Evolutionary conservation across 2,329 filamentous ascomycete species (phyloP).

Genomic region (Fusarium sp.): DNA sequence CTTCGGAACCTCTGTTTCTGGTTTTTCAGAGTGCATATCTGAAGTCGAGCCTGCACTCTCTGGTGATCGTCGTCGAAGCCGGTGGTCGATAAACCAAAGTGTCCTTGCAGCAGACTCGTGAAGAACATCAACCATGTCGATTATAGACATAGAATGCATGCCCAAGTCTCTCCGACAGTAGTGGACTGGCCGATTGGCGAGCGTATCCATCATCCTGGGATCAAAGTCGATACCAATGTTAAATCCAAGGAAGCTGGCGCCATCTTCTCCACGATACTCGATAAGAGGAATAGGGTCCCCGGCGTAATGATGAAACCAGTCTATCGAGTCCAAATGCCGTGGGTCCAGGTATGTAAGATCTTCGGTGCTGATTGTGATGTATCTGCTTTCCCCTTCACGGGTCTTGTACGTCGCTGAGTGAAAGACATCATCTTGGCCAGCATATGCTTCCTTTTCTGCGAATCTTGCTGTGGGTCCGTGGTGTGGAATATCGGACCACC

Average conservation of each 20-base stretch:
- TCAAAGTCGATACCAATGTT: constrained; percentile 30
- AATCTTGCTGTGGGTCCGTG: background rate
- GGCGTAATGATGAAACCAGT: background rate
- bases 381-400: background rate
- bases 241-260: constrained; percentile 15
- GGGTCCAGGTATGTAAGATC: constrained; percentile 23
- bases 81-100: constrained; percentile 26
- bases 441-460: background rate
- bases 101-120: background rate
- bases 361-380: constrained; percentile 17
- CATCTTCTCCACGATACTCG: background rate
- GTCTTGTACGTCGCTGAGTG: constrained; percentile 25
- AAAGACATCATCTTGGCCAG: background rate
- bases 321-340: background rate
- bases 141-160: background rate
- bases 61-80: background rate
- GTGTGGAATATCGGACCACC: constrained; percentile 21
- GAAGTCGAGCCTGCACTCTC: background rate
- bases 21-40: background rate
- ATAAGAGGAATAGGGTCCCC: constrained; percentile 6
- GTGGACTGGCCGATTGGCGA: background rate
- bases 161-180: background rate
- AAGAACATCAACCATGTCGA: constrained; percentile 13
- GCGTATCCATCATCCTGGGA: background rate
- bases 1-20: background rate